Evolutionary conservation across 2,329 filamentous ascomycete genomes (phyloP).

Genomic region (Apiospora sp.): DNA sequence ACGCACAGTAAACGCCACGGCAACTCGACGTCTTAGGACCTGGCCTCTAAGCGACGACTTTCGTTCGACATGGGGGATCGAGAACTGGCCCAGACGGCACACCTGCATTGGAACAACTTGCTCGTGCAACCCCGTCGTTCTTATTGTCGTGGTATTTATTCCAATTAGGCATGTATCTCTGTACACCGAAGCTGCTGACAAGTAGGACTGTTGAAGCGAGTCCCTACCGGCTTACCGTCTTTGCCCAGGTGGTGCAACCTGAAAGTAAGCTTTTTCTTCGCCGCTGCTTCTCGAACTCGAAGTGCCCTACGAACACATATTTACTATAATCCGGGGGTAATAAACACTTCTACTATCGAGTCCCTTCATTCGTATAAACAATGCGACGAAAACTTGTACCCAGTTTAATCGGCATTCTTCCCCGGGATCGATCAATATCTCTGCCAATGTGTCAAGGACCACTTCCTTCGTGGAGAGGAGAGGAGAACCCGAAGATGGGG

Average conservation of each 20-base stretch:
- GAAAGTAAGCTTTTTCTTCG: conserved; percentile 16
- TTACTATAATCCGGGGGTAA: not conserved
- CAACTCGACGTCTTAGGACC: not conserved
- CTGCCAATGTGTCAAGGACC: not conserved
- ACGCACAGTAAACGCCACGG: not conserved
- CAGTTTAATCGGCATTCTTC: not conserved
- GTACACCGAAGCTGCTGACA: not conserved
- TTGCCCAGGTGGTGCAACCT: not conserved
- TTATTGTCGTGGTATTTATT: not conserved
- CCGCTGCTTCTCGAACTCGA: not conserved
- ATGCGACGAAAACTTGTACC: not conserved
- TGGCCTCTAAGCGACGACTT: not conserved
- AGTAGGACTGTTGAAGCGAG: not conserved
- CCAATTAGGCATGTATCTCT: not conserved
- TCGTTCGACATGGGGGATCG: not conserved
- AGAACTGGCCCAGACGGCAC: not conserved
- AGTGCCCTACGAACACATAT: not conserved
- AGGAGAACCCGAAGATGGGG: not conserved
- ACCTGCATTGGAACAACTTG: not conserved
- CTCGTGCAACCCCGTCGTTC: not conserved
- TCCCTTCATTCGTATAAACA: not conserved
- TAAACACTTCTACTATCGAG: not conserved
- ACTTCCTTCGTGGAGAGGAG: not conserved
- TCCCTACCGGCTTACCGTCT: not conserved
- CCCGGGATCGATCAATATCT: not conserved